These are phyloP conservation scores for Xylariomycetidae sp. DNA, from an alignment of 2,329 filamentous ascomycete genomes.

Conservation along the genomic window DNA sequence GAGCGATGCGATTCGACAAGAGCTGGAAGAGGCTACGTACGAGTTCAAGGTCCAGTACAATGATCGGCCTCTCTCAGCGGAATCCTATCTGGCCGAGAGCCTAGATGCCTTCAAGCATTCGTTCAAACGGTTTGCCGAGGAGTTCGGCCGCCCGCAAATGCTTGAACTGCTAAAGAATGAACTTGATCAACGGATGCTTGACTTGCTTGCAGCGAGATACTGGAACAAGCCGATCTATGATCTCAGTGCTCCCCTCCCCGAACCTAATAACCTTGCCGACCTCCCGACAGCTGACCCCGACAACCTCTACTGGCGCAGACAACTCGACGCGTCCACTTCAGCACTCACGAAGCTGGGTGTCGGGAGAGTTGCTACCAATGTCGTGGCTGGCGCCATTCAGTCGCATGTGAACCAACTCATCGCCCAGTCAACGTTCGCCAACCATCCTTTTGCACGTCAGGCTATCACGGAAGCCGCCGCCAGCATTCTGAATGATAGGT, in stretches of 20 bases:
- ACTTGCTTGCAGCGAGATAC: conserved; percentile 86
- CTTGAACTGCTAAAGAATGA: conserved; percentile 84
- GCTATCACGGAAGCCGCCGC: conserved; percentile 90
- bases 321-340: conserved; percentile 86
- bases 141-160: conserved; percentile 85
- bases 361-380: conserved; percentile 83
- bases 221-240: conserved; percentile 96
- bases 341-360: conserved; percentile 91
- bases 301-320: conserved; percentile 86
- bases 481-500: conserved; percentile 85
- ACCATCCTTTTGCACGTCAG: conserved; percentile 85
- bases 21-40: conserved; percentile 93
- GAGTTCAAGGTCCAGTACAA: conserved; percentile 99
- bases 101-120: conserved; percentile 96
- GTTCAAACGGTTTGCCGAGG: conserved; percentile 88
- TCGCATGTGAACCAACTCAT: conserved; percentile 75
- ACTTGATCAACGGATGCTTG: conserved; percentile 89
- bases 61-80: conserved; percentile 86
- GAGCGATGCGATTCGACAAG: conserved; percentile 85
- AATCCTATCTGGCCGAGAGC: conserved; percentile 93
- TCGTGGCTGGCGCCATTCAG: conserved; percentile 84
- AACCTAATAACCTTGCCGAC: conserved; percentile 67
- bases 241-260: conserved; percentile 58
- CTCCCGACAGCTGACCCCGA: conserved; percentile 81
- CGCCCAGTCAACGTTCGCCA: conserved; percentile 73